Base-by-base conservation (phyloP, 2,329 filamentous ascomycete species). In the Diplodia corticola region DNA sequence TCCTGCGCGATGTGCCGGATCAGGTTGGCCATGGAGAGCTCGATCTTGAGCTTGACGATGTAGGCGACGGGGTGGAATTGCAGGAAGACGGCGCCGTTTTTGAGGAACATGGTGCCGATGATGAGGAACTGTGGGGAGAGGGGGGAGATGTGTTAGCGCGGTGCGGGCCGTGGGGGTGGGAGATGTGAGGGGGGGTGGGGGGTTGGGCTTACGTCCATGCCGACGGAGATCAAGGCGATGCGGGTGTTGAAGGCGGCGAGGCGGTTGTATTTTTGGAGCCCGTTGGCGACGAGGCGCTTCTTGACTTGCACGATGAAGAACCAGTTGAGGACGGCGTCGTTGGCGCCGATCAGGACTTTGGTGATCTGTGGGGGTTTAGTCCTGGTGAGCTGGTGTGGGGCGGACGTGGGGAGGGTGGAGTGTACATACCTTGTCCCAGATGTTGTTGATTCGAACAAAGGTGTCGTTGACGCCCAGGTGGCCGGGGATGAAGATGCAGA, bases 31-130 rank as follows among this genome's bases (percentile, higher is more conserved):
- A 81, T 80, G 67, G 74, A 75, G 75, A 81, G 78, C 71, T 81
- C 79, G 65, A 80, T 80, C 69, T 81, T 80, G 64, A 81, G 76
- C 67, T 77, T 80, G 51, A 81, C 77, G 55, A 79, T 78, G 70
- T 80, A 80, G 10, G 75, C 76, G 13, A 80, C 73, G 0, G 79
- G 78, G 65, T 80, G 78, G 71, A 80, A 79, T 68, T 79, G 77
- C 53, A 79, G 74, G 69, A 75, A 64, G 5, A 67, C 49, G 49
- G 61, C 50, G 4, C 48, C 48, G 64, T 66, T 66, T 12, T 24
- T 46, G 6, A 66, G 54, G 20, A 50, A 63, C 64, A 66, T 66
- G 35, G 53, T 66, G 22, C 54, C 64, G 54, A 66, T 61, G 20
- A 66, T 66, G 30, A 66, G 54, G 48, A 63, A 30, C 64, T 66